Evolutionary conservation across 1,284 basidiomycete species (phyloP), one percentile per base, ranked within the genome.

Genomic region (Clitocybe nebularis): DNA sequence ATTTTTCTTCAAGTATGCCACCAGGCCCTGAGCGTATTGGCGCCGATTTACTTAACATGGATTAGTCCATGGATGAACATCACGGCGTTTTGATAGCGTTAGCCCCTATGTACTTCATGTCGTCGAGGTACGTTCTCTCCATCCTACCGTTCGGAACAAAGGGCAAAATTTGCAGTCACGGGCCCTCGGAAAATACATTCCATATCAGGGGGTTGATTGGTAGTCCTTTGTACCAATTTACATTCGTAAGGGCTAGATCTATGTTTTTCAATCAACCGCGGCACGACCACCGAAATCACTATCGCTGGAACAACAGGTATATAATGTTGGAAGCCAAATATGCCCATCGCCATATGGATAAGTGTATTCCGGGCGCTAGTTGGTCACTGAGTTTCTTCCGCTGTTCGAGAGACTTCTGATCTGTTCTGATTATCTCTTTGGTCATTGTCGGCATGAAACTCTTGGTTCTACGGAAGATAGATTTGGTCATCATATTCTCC

Each of bases 401-500:
- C n/a, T 22, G 26, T 20, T 14, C 17, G 21, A 5, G 14, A 16
- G 6, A 11, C 9, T n/a, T 28, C 17, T 17, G 3, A 2, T 7
- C 20, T 24, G 6, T 7, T 11, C 36, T 50, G 3, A 52, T 38
- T 25, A 38, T 9, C 17, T n/a, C 2, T 36, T 6, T 35, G 70
- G 68, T 59, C 7, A 61, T 72, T 17, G 39, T 66, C 32, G 58
- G 59, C 36, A 17, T 43, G 69, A 68, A 44, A 71, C 69, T 8
- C 62, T 72, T 5, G 68, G 68, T 10, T 77, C 67, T 44, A 77
- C 76, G 1, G 77, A 75, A 50, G 68, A 72, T 54, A 76, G 79
- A 50, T 79, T 51, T 75, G 72, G 67, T 74, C 77, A 14, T 73
- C 74, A 3, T 71, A 66, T 44, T 63, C 80, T 46, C 67, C 75